Evolutionary conservation across 768 basidiomycete genomes (phyloP).

Genomic region (Phlegmacium glaucopus): DNA sequence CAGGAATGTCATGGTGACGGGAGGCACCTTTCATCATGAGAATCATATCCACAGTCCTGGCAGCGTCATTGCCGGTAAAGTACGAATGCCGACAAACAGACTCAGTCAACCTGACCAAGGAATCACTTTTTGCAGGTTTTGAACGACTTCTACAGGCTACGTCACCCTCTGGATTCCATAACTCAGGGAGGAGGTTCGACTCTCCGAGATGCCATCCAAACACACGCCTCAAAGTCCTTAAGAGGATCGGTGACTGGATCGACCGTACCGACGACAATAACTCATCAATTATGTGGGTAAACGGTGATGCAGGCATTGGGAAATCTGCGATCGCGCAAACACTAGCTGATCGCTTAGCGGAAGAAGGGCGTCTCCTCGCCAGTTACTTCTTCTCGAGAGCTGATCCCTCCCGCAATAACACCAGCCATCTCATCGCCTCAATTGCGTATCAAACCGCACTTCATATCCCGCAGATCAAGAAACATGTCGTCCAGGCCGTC

Average conservation of each 20-base stretch:
- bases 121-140: no score
- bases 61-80: no score
- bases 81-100: no score
- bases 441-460: conserved; percentile 6
- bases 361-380: conserved; percentile 4
- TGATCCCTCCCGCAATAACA: conserved; percentile 6
- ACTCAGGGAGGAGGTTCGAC: conserved; percentile 4
- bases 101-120: no score
- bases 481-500: background rate
- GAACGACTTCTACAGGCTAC: background rate
- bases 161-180: conserved; percentile 6
- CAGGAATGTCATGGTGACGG: no score
- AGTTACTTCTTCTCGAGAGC: conserved; percentile 11
- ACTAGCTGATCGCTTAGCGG: conserved; percentile 5
- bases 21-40: no score
- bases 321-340: conserved; percentile 14
- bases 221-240: conserved; percentile 7
- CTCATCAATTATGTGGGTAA: conserved; percentile 6
- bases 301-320: conserved; percentile 8
- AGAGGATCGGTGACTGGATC: conserved; percentile 6
- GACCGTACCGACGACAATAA: background rate
- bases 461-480: conserved; percentile 1
- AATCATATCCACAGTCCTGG: no score
- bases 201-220: conserved; percentile 10
- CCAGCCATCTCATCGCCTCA: conserved; percentile 3